These are phyloP conservation scores for Boletellus sp. DNA, from an alignment of 768 basidiomycete species.

Conservation along the genomic window DNA sequence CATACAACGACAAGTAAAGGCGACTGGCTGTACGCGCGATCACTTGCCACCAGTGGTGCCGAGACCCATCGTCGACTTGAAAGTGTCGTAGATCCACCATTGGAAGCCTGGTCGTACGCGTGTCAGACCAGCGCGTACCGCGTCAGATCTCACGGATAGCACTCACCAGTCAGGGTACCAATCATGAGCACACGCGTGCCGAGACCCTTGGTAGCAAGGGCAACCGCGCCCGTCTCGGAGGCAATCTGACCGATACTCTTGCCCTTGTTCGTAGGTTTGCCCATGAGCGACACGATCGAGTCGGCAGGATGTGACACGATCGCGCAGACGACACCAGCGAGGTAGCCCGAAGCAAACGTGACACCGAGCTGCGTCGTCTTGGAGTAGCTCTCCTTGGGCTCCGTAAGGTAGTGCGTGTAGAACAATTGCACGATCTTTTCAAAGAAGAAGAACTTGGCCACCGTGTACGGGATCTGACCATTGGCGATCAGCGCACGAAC, in stretches of 20 bases:
- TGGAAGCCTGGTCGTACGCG: conserved; percentile 61
- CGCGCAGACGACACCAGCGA: conserved; percentile 94
- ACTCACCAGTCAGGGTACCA: conserved; percentile 48
- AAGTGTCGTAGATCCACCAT: conserved; percentile 92
- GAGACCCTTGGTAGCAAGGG: conserved; percentile 80
- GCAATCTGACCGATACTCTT: conserved; percentile 71
- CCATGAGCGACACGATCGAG: conserved; percentile 88
- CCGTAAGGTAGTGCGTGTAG: conserved; percentile 82
- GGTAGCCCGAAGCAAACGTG: conserved; percentile 88
- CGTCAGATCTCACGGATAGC: not conserved
- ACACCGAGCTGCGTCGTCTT: conserved; percentile 84
- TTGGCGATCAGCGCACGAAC: not conserved
- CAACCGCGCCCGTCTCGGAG: conserved; percentile 59
- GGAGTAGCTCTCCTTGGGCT: conserved; percentile 73
- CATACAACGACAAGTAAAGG: not conserved
- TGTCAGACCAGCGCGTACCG: not conserved
- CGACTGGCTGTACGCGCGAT: conserved; percentile 11
- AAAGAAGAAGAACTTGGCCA: conserved; percentile 98
- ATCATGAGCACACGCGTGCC: conserved; percentile 87
- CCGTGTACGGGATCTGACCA: conserved; percentile 70
- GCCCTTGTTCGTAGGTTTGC: conserved; percentile 84
- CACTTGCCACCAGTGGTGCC: conserved; percentile 89
- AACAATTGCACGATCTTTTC: conserved; percentile 85
- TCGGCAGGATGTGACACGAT: conserved; percentile 96
- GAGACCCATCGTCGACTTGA: conserved; percentile 80